These are phyloP conservation scores for Saprolegnia parasitica DNA, from an alignment of 352 stramenopile genomes.

Conservation along the genomic window DNA sequence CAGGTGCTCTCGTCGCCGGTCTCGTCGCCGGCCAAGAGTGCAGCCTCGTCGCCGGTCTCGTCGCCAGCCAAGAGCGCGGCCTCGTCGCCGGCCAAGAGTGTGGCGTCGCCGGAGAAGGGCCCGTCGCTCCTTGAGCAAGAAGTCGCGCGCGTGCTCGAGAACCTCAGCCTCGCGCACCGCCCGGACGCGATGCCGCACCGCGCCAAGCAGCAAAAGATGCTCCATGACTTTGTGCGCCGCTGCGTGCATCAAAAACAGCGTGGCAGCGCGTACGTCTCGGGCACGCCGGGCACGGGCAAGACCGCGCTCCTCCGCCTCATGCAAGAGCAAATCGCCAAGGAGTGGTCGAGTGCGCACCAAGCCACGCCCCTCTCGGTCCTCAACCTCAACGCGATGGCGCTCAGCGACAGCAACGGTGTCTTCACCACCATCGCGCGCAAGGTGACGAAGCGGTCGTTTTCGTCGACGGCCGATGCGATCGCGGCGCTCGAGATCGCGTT, in stretches of 20 bases:
- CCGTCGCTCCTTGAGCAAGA: background rate
- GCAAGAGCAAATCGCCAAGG: constrained; percentile 41
- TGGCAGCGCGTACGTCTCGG: constrained; percentile 73
- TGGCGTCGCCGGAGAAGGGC: constrained; percentile 1
- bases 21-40: background rate
- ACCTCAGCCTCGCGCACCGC: constrained; percentile 47
- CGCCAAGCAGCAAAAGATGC: constrained; percentile 48
- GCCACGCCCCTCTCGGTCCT: constrained; percentile 41
- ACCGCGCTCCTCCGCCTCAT: constrained; percentile 62
- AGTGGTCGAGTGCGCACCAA: constrained; percentile 42
- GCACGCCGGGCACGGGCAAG: constrained; percentile 71
- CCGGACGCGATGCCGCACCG: constrained; percentile 50
- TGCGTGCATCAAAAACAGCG: constrained; percentile 50
- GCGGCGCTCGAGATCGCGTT: constrained; percentile 58
- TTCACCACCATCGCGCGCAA: constrained; percentile 53
- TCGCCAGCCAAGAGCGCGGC: constrained; percentile 10
- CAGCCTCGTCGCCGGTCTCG: background rate
- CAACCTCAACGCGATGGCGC: constrained; percentile 71
- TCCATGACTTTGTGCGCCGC: constrained; percentile 51
- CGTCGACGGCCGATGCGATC: constrained; percentile 47
- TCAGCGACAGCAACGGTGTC: constrained; percentile 46
- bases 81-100: background rate
- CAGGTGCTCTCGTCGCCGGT: background rate
- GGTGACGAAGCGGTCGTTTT: constrained; percentile 47
- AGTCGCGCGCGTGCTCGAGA: constrained; percentile 32